These are phyloP conservation scores for Aegilops bicornis DNA, from an alignment of 176 grass and related monocot genomes.

Conservation along the genomic window DNA sequence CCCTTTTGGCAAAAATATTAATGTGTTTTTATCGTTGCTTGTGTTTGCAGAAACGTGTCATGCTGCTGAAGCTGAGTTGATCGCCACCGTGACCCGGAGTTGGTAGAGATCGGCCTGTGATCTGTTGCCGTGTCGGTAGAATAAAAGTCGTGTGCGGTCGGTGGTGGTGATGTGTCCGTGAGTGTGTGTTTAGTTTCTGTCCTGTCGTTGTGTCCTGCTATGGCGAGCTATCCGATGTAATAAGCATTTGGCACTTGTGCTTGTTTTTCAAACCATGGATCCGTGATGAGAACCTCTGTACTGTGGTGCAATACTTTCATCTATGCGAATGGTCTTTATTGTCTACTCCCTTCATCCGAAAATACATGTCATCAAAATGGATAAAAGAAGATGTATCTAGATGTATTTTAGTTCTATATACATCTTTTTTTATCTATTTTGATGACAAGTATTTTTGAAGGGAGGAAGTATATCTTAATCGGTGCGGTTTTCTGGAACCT, in stretches of 20 bases:
- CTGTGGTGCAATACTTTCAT: background rate
- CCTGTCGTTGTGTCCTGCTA: constrained; percentile 1
- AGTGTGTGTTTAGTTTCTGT: constrained; percentile 18
- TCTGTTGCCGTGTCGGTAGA: constrained; percentile 34
- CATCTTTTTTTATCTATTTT: no score
- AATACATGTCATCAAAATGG: no score
- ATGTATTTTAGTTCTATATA: no score
- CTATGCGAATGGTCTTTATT: background rate
- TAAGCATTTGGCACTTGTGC: constrained; percentile 5
- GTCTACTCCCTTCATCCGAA: no score
- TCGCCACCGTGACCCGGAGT: constrained; percentile 27
- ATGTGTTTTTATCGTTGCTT: constrained; percentile 1
- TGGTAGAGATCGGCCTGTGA: constrained; percentile 23
- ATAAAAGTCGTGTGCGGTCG: constrained; percentile 37
- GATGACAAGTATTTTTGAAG: no score
- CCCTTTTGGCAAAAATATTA: background rate
- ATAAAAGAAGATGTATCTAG: no score
- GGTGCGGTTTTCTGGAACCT: no score
- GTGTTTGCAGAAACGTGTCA: constrained; percentile 33
- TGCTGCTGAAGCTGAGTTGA: constrained; percentile 27
- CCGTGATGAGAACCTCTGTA: background rate
- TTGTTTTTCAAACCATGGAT: background rate
- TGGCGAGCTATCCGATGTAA: background rate
- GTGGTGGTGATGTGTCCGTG: constrained; percentile 14
- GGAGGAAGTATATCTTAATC: no score